Evolutionary conservation across 73 alveolate genomes (phyloP).

Genomic region (Diophrys appendiculata): DNA sequence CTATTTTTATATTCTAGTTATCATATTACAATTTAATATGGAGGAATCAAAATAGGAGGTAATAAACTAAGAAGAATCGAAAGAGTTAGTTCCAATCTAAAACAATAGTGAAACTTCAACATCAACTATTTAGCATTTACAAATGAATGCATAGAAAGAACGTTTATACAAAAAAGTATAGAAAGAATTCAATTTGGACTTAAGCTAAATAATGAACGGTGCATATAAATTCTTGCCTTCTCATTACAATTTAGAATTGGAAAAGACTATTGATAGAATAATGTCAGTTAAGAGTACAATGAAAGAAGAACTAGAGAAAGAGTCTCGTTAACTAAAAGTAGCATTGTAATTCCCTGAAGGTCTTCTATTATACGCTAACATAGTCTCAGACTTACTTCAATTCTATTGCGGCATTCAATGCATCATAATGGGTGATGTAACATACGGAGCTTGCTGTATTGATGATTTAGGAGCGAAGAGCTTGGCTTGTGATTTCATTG

Average conservation of each 20-base stretch:
- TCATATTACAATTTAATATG: too few species aligned
- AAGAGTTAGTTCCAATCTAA: too few species aligned
- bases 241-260: conserved; percentile 94
- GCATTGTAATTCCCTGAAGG: conserved; percentile 99
- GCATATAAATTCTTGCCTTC: conserved; percentile 86
- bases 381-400: conserved; percentile 82
- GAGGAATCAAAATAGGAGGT: too few species aligned
- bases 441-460: conserved; percentile 99
- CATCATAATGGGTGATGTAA: conserved; percentile 97
- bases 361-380: conserved; percentile 83
- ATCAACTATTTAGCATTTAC: too few species aligned
- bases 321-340: conserved; percentile 31
- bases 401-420: conserved; percentile 69
- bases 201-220: conserved; percentile 24
- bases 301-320: conserved; percentile 10
- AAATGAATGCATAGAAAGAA: too few species aligned
- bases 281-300: conserved; percentile 65
- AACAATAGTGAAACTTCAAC: too few species aligned
- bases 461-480: conserved; percentile 97
- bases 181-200: conserved; percentile 18
- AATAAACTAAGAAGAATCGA: too few species aligned
- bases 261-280: conserved; percentile 91
- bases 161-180: conserved; percentile 13
- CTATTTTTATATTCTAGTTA: too few species aligned
- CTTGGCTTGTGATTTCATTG: conserved; percentile 93